Evolutionary conservation across 108 stramenopile species (phyloP).

Genomic region (Fragilariopsis cylindrus): DNA sequence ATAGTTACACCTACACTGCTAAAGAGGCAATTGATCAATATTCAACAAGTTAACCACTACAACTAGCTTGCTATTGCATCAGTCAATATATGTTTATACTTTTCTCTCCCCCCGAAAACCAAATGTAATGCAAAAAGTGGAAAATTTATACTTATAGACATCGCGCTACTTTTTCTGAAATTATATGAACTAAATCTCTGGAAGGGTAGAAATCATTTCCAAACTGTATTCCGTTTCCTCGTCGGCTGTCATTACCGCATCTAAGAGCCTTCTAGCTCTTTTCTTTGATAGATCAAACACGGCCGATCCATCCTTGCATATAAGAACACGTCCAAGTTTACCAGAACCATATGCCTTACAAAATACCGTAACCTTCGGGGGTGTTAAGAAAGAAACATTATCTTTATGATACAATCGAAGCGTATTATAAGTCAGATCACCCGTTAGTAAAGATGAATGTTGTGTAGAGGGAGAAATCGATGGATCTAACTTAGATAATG

Average conservation of each 20-base stretch:
- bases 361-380: conserved; percentile 43
- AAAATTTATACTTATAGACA: no score
- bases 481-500: conserved; percentile 43
- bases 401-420: conserved; percentile 35
- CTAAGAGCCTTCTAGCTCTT: conserved; percentile 37
- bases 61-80: no score
- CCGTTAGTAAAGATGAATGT: conserved; percentile 51
- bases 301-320: conserved; percentile 53
- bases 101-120: no score
- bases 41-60: no score
- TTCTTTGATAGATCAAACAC: conserved; percentile 53
- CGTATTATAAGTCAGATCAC: conserved; percentile 46
- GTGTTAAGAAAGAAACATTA: conserved; percentile 30
- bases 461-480: conserved; percentile 26
- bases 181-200: neutral
- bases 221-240: conserved; percentile 9
- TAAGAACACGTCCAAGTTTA: conserved; percentile 53
- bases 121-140: no score
- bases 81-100: no score
- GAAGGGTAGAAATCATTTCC: conserved; percentile 3
- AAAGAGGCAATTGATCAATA: no score
- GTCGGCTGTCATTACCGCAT: neutral
- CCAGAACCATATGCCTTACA: conserved; percentile 54
- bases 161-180: no score
- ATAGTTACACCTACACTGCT: no score